These are phyloP conservation scores for Periconia sp. DNA, from an alignment of 2,329 filamentous ascomycete genomes.

Conservation along the genomic window DNA sequence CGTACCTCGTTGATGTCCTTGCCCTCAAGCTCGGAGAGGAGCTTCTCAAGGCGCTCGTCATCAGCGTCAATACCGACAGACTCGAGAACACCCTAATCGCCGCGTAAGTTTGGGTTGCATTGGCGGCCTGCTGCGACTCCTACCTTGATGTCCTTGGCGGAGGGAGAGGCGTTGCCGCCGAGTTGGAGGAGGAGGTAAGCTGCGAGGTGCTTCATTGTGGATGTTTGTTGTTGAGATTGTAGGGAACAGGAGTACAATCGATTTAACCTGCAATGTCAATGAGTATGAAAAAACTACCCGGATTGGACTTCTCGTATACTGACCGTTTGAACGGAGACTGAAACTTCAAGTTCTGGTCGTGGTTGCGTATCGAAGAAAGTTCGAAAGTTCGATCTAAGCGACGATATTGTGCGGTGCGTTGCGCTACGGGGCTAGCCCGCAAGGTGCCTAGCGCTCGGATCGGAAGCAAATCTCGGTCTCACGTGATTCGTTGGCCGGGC, in stretches of 20 bases:
- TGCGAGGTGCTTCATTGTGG: conserved; percentile 99
- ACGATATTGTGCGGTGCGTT: conserved; percentile 14
- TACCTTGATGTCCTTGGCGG: conserved; percentile 71
- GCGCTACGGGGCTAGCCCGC: conserved; percentile 7
- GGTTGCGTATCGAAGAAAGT: conserved; percentile 33
- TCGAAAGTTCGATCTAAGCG: conserved; percentile 31
- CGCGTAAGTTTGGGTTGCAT: conserved; percentile 8
- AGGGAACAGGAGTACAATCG: conserved; percentile 93
- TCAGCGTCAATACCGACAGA: conserved; percentile 96
- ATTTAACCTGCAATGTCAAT: conserved; percentile 58
- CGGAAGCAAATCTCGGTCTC: conserved; percentile 4
- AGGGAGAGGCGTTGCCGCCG: conserved; percentile 87
- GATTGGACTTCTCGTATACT: conserved; percentile 40
- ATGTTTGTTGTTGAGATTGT: conserved; percentile 25
- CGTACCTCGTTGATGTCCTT: conserved; percentile 91
- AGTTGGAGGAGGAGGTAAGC: conserved; percentile 97
- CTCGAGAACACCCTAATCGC: conserved; percentile 73
- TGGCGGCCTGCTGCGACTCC: neutral
- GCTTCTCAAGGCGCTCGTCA: conserved; percentile 75
- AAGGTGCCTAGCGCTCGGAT: conserved; percentile 7
- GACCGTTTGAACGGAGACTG: conserved; percentile 98
- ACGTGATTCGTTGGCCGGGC: neutral
- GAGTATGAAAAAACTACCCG: neutral
- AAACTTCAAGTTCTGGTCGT: conserved; percentile 82
- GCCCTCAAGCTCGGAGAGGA: conserved; percentile 88